Conservation (phyloP, 2,329 filamentous ascomycete genomes). For the Delphinella strobiligena region DNA sequence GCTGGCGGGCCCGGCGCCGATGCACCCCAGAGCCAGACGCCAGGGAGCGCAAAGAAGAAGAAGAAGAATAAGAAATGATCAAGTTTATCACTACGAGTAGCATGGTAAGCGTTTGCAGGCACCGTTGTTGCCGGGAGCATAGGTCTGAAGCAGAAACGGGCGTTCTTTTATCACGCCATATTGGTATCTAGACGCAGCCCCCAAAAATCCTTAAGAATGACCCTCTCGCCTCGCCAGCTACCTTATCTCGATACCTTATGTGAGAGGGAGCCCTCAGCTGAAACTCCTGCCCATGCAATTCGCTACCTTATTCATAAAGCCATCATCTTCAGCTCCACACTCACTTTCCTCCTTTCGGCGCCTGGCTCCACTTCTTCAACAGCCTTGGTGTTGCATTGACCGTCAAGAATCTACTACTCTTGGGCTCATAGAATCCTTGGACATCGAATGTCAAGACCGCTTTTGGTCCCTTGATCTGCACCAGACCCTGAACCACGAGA, state of each 20-base stretch:
- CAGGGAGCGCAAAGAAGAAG: constrained; percentile 39
- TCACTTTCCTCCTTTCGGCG: constrained; percentile 25
- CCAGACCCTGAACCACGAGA: constrained; percentile 31
- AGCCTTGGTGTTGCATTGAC: constrained; percentile 18
- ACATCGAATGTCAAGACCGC: constrained; percentile 34
- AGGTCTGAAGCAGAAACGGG: too few relatives aligned
- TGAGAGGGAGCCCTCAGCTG: neutral
- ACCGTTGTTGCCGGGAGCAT: too few relatives aligned
- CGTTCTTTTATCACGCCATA: too few relatives aligned
- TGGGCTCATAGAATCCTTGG: constrained; percentile 32
- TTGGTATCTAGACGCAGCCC: neutral
- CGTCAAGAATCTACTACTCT: constrained; percentile 24
- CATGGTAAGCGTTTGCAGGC: too few relatives aligned
- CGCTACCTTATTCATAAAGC: neutral
- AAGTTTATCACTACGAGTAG: too few relatives aligned
- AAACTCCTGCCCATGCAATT: neutral
- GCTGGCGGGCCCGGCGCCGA: constrained; percentile 35
- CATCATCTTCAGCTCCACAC: constrained; percentile 1
- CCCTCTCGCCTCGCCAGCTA: neutral
- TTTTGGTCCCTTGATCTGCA: constrained; percentile 32
- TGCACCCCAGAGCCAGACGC: constrained; percentile 26
- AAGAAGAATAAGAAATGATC: constrained; percentile 51
- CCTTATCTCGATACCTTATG: too few relatives aligned
- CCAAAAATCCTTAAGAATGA: neutral
- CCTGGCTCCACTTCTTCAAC: constrained; percentile 24